Percentiles rank a stretch among this genome's conserved stretches.
phyloP scores from a whole-genome alignment of 2,329 filamentous ascomycete species.

The Epichloe scottii region DNA sequence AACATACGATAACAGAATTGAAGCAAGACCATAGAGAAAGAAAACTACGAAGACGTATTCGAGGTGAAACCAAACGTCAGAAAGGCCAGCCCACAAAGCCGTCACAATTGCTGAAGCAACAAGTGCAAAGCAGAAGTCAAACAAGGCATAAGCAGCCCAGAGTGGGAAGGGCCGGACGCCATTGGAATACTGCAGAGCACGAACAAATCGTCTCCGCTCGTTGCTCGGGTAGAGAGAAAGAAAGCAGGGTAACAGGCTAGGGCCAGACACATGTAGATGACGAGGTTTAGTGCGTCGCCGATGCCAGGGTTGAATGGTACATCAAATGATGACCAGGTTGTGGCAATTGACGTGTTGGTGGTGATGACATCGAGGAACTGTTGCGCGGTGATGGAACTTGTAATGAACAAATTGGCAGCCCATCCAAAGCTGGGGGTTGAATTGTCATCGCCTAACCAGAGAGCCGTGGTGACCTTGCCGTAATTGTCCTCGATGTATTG shows the following conservation, averaged over 20 bases:
- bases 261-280: conserved; percentile 70
- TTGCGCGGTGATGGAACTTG: conserved; percentile 48
- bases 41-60: conserved; percentile 75
- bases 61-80: conserved; percentile 60
- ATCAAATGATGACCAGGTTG: conserved; percentile 64
- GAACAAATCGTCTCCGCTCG: conserved; percentile 66
- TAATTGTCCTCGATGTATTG: conserved; percentile 49
- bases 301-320: conserved; percentile 56
- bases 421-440: conserved; percentile 58
- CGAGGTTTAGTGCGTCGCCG: conserved; percentile 64
- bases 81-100: conserved; percentile 54
- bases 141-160: conserved; percentile 71
- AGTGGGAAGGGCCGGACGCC: conserved; percentile 71
- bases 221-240: conserved; percentile 83
- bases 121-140: conserved; percentile 68
- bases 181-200: conserved; percentile 82
- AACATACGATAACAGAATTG: conserved; percentile 65
- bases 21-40: conserved; percentile 67
- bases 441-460: conserved; percentile 56
- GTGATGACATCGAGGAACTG: conserved; percentile 56
- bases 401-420: conserved; percentile 47
- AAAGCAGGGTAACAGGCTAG: conserved; percentile 72
- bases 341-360: conserved; percentile 55
- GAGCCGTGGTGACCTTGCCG: conserved; percentile 57
- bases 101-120: conserved; percentile 50